Base-by-base conservation (phyloP, 2,329 filamentous ascomycete genomes). In the Purpureocillium takamizusanense region DNA sequence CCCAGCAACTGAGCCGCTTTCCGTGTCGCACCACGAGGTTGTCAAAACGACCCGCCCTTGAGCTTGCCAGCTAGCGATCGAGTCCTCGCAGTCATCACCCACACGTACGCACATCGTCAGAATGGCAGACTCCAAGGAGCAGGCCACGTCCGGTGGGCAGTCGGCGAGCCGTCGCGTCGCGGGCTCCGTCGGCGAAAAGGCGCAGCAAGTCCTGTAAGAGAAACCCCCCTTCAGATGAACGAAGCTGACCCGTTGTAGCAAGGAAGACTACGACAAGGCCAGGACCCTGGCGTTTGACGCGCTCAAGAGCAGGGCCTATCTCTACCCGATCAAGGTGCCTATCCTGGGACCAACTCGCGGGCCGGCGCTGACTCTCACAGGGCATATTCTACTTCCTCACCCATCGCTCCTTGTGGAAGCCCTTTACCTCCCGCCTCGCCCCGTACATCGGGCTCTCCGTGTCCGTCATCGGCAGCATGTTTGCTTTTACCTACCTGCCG, bases 401-500 rank as follows among this genome's bases (percentile, higher is more conserved):
- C 17, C 74, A 80, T 46, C 65, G 63, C 13, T 57, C 67, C 7
- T 56, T 81, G 33, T 81, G 76, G 76, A 70, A 69, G 50, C 77
- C 77, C 2, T 70, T 81, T 32, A 46, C 71, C 29, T 72, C 69
- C 7, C 69, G 69, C 42, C 57, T 81, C 33, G 56, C 67, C 2
- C 73, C 75, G 3, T 87, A 82, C 21, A 49, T 94, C 36, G 70
- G 74, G 2, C 72, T 95, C 2, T 87, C 85, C 12, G 60, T 81
- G 9, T 74, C 76, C 33, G 80, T 95, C 33, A 81, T 89, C 1
- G 69, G 70, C 10, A 69, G 76, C 59, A 94, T 95, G 86, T 95
- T 97, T 62, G 67, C 83, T 49, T 80, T 95, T 56, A 84, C 88
- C 35, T 95, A 95, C 57, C 55, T 81, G 8, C 90, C 90, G 1